These are phyloP conservation scores for Rhodotorula sp. DNA, from an alignment of 1,284 basidiomycete species.

Conservation along the genomic window DNA sequence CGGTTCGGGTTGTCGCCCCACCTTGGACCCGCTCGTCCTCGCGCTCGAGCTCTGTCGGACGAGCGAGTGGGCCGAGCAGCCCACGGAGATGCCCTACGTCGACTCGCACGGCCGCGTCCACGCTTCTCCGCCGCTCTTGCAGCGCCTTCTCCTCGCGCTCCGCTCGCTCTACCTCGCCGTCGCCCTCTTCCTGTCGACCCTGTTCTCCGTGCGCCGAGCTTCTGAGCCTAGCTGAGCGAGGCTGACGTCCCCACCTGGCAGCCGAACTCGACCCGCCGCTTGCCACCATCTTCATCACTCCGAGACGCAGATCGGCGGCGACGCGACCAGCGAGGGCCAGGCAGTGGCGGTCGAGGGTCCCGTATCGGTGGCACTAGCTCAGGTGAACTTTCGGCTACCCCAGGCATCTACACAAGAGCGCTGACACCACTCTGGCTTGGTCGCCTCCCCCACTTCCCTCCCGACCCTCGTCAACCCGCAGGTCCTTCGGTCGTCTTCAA, in stretches of 20 bases:
- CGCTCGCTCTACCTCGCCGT: conserved; percentile 11
- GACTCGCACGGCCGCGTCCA: conserved; percentile 2
- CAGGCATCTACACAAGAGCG: background rate
- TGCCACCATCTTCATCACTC: conserved; percentile 1
- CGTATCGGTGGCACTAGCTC: background rate
- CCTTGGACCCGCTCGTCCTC: background rate
- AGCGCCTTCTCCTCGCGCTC: background rate
- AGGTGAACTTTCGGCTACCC: background rate
- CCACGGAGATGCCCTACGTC: conserved; percentile 3
- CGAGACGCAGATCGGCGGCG: background rate
- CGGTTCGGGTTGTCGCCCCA: background rate
- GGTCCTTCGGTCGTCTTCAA: background rate
- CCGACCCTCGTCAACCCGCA: background rate
- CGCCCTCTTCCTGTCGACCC: conserved; percentile 19
- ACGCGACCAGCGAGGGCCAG: background rate
- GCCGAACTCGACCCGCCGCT: conserved; percentile 1
- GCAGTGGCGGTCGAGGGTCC: background rate
- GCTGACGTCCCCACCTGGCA: background rate
- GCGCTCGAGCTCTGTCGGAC: background rate
- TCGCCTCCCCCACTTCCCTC: background rate
- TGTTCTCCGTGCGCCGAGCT: conserved; percentile 8
- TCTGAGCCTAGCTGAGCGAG: accelerated
- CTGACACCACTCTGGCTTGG: background rate
- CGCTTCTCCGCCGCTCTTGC: background rate
- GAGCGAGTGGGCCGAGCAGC: background rate